Evolutionary conservation across 352 stramenopile species (phyloP).

Genomic region (Thalassiosira mediterranea): DNA sequence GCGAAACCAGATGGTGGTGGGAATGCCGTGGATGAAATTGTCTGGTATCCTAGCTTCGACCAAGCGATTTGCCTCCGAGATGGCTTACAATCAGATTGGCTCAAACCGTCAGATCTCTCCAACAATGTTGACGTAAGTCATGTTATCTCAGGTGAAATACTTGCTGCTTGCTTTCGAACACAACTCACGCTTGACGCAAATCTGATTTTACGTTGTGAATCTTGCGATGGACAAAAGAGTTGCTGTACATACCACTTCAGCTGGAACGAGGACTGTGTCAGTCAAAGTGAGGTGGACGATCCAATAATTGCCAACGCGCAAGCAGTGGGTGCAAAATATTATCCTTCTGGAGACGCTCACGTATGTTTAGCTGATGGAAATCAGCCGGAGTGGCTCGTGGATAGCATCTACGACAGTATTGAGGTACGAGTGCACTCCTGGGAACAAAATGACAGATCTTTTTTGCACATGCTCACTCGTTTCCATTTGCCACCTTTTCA

Average conservation of each 20-base stretch:
- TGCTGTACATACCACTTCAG: constrained; percentile 16
- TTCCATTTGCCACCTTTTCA: neutral
- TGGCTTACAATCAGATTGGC: constrained; percentile 8
- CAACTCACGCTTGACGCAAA: too few relatives aligned
- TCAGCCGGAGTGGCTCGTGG: neutral
- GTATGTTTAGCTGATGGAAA: constrained; percentile 16
- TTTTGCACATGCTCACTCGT: neutral
- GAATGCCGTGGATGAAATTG: neutral
- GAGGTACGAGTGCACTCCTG: neutral
- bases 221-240: too few relatives aligned
- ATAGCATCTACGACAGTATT: neutral
- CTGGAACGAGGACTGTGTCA: constrained; percentile 8
- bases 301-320: too few relatives aligned
- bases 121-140: too few relatives aligned
- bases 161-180: too few relatives aligned
- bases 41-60: constrained; percentile 11
- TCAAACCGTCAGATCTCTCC: neutral
- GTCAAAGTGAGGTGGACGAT: neutral
- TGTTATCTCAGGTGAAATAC: too few relatives aligned
- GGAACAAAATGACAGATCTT: neutral
- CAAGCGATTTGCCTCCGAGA: constrained; percentile 5
- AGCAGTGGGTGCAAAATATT: constrained; percentile 4
- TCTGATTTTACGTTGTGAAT: too few relatives aligned
- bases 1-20: neutral
- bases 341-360: constrained; percentile 9